Evolutionary conservation across 2,329 filamentous ascomycete genomes (phyloP).

Genomic region (Aspergillus phoenicis): DNA sequence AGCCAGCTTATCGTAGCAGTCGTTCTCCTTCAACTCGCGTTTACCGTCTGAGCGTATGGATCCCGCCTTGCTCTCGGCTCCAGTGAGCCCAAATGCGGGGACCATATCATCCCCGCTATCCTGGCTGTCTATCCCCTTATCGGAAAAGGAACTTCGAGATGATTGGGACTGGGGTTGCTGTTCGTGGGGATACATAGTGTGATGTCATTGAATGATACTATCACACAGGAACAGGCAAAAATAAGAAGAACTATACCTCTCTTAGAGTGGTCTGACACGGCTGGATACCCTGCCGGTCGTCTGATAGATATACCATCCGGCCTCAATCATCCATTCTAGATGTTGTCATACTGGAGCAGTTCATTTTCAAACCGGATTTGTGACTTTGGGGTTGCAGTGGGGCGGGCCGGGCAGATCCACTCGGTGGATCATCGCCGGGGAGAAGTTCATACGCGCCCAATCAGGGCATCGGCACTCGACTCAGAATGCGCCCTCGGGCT

Average conservation of each 20-base stretch:
- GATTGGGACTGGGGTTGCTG: not conserved
- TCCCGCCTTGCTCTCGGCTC: not conserved
- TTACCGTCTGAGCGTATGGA: slow-evolving; percentile 15
- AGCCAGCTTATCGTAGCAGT: slow-evolving; percentile 65
- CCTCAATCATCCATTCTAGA: not conserved
- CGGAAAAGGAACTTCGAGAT: not conserved
- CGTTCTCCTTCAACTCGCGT: slow-evolving; percentile 49
- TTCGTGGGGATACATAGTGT: not conserved
- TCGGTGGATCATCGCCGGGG: not conserved
- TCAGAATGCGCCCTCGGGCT: not conserved
- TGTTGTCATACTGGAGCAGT: not conserved
- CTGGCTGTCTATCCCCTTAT: slow-evolving; percentile 2
- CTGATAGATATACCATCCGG: not conserved
- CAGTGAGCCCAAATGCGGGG: not conserved
- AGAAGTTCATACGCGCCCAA: not conserved
- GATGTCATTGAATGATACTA: not conserved
- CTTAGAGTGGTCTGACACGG: not conserved
- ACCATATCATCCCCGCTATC: not conserved
- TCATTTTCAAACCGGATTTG: not conserved
- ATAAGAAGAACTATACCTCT: not conserved
- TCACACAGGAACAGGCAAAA: not conserved
- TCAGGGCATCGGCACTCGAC: not conserved
- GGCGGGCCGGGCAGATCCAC: not conserved
- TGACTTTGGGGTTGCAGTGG: not conserved
- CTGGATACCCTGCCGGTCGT: not conserved